Conservation (phyloP, 805 yeast genomes). For the Metschnikowia similis region DNA sequence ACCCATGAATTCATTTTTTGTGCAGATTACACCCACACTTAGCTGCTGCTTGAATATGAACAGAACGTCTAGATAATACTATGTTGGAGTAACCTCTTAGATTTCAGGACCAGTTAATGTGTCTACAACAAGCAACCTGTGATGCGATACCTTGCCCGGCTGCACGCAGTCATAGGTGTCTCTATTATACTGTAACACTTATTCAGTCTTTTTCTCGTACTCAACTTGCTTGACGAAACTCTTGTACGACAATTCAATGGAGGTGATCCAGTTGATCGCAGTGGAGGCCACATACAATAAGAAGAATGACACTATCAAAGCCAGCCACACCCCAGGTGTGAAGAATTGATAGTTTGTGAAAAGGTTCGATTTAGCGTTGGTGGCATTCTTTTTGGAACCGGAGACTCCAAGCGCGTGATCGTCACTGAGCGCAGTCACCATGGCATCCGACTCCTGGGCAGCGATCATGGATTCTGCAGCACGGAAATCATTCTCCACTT, state of each 20-base stretch:
- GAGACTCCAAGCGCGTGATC: slow-evolving; percentile 3
- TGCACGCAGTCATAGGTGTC: background rate
- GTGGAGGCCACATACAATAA: slow-evolving; percentile 52
- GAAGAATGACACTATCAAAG: slow-evolving; percentile 60
- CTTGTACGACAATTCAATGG: slow-evolving; percentile 72
- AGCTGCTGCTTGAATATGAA: too few relatives aligned
- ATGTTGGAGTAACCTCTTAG: too few relatives aligned
- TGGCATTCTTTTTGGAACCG: slow-evolving; percentile 4
- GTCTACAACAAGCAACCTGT: background rate
- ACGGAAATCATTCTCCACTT: slow-evolving; percentile 29
- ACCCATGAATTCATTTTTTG: too few relatives aligned
- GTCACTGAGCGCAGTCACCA: slow-evolving; percentile 20
- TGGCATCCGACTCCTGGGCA: slow-evolving; percentile 23
- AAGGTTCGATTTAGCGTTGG: slow-evolving; percentile 31
- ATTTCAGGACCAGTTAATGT: background rate
- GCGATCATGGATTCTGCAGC: slow-evolving; percentile 30
- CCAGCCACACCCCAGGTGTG: slow-evolving; percentile 78
- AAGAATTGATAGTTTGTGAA: slow-evolving; percentile 68
- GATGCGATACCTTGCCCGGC: background rate
- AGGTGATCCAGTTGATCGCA: slow-evolving; percentile 69
- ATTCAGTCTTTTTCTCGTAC: slow-evolving; percentile 46
- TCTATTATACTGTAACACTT: slow-evolving; percentile 5
- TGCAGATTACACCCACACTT: too few relatives aligned
- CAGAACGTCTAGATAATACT: too few relatives aligned
- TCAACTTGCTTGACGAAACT: slow-evolving; percentile 71